These are phyloP conservation scores for Zoysia japonica DNA, from an alignment of 176 grass and related monocot species.

Conservation along the genomic window DNA sequence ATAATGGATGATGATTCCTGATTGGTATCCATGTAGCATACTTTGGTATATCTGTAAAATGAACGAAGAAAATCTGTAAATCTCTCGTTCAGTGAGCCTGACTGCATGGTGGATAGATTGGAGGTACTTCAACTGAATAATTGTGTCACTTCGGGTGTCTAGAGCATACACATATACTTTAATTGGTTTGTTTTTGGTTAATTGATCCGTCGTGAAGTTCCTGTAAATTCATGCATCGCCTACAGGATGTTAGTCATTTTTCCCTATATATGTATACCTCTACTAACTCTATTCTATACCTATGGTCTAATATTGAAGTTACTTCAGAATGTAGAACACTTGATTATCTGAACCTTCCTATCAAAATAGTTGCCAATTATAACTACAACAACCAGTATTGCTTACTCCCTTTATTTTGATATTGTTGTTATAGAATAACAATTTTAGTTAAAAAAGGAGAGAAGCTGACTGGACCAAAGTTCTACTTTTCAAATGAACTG, in stretches of 20 bases:
- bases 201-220: background rate
- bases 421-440: no score
- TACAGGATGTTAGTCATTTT: background rate
- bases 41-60: background rate
- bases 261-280: background rate
- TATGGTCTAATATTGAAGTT: background rate
- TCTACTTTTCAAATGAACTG: no score
- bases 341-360: background rate
- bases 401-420: no score
- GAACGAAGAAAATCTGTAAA: background rate
- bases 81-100: background rate
- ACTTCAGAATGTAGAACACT: background rate
- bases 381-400: no score
- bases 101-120: background rate
- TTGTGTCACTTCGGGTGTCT: background rate
- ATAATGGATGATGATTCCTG: background rate
- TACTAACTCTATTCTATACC: background rate
- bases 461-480: no score
- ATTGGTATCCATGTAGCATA: background rate
- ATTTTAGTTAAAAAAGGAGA: no score
- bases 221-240: background rate
- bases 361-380: background rate
- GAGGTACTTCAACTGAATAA: background rate
- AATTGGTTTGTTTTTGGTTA: background rate
- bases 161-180: background rate